Conservation (phyloP, 371 early-diverging fungal species). For the Rhizopus sp. region DNA sequence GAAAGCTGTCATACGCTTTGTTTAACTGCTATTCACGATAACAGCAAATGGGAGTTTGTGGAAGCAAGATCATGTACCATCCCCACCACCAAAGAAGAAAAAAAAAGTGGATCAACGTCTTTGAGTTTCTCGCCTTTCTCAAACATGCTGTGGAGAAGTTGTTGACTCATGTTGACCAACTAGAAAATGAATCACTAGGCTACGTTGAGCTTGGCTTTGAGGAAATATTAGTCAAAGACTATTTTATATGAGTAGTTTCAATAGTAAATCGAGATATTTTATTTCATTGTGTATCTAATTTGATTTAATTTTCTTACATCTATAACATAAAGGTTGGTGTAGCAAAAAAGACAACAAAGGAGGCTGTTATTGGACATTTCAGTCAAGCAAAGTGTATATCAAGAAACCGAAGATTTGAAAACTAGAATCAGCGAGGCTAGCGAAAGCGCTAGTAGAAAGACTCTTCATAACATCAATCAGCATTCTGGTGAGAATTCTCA, state of each 20-base stretch:
- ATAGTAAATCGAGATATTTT: too few relatives aligned
- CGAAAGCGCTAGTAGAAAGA: too few relatives aligned
- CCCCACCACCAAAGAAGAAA: slow-evolving; percentile 10
- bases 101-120: slow-evolving; percentile 12
- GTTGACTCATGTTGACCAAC: neutral
- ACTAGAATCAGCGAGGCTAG: too few relatives aligned
- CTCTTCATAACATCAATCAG: too few relatives aligned
- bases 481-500: too few relatives aligned
- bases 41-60: slow-evolving; percentile 10
- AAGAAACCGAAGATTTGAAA: too few relatives aligned
- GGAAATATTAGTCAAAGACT: slow-evolving; percentile 10
- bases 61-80: slow-evolving; percentile 11
- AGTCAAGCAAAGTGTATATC: too few relatives aligned
- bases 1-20: slow-evolving; percentile 9
- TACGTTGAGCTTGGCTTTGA: slow-evolving; percentile 5
- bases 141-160: slow-evolving; percentile 6
- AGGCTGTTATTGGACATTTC: too few relatives aligned
- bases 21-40: slow-evolving; percentile 6
- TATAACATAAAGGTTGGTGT: too few relatives aligned
- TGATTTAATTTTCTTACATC: too few relatives aligned
- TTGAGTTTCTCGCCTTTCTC: slow-evolving; percentile 12
- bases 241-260: slow-evolving; percentile 2
- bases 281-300: too few relatives aligned
- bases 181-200: slow-evolving; percentile 12
- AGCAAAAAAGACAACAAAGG: too few relatives aligned